These are phyloP conservation scores for Nothophoma quercina DNA, from an alignment of 2,329 filamentous ascomycete genomes.

Conservation along the genomic window DNA sequence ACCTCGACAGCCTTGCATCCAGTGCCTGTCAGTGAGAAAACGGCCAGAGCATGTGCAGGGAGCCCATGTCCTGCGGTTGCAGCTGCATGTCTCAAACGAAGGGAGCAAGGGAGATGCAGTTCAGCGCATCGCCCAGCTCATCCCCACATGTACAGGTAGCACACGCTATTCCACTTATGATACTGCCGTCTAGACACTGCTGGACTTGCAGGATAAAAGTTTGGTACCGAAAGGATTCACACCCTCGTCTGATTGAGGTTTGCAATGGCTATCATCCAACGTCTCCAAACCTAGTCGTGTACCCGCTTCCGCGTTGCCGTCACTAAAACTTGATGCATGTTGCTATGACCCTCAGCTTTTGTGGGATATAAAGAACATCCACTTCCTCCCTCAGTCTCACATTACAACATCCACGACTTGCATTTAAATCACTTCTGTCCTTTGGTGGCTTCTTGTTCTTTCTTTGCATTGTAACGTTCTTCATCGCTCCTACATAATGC, in stretches of 20 bases:
- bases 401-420: slow-evolving; percentile 6
- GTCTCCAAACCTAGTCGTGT: slow-evolving; percentile 8
- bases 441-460: slow-evolving; percentile 13
- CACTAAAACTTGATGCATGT: slow-evolving; percentile 15
- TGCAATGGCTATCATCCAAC: slow-evolving; percentile 18
- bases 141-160: slow-evolving; percentile 13
- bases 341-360: slow-evolving; percentile 1
- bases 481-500: slow-evolving; percentile 9
- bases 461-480: neutral
- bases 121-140: slow-evolving; percentile 15
- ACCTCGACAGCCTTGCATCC: slow-evolving; percentile 25
- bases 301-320: slow-evolving; percentile 25
- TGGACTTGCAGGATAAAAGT: slow-evolving; percentile 11
- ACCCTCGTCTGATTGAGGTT: slow-evolving; percentile 13
- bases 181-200: slow-evolving; percentile 13
- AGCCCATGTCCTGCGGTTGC: slow-evolving; percentile 15
- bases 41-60: slow-evolving; percentile 18
- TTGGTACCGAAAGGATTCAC: slow-evolving; percentile 20
- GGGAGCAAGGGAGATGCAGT: slow-evolving; percentile 24
- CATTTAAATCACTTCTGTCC: slow-evolving; percentile 6
- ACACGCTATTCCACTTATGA: slow-evolving; percentile 6
- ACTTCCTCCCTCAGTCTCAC: neutral
- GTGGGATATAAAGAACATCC: slow-evolving; percentile 14
- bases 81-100: slow-evolving; percentile 20
- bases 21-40: slow-evolving; percentile 19